A percentile compares a stretch with the other conserved stretches of the same genome.
phyloP scores from a whole-genome alignment of 768 basidiomycete species.

The Collybia sordida region DNA sequence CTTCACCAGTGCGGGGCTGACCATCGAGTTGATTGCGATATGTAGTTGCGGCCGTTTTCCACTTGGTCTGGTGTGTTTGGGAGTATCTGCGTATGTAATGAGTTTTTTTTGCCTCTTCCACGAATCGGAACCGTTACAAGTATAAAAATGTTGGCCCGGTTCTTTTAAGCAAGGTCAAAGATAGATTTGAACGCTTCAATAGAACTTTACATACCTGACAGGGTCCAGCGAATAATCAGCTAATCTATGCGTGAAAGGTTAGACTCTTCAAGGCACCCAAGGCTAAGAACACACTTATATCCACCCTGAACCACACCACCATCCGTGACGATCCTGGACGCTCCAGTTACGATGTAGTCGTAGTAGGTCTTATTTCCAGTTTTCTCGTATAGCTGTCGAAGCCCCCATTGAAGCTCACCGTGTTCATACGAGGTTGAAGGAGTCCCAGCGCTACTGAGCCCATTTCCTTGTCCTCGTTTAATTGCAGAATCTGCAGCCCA shows the following conservation, averaged over 20 bases:
- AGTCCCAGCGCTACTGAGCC: slow-evolving; percentile 28
- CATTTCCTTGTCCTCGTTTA: slow-evolving; percentile 42
- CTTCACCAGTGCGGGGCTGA: slow-evolving; percentile 32
- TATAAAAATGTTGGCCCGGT: slow-evolving; percentile 40
- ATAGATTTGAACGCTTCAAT: too few relatives aligned
- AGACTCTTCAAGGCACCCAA: neutral
- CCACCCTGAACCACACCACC: slow-evolving; percentile 38
- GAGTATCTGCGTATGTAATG: slow-evolving; percentile 24
- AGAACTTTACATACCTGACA: slow-evolving; percentile 22
- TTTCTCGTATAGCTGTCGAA: slow-evolving; percentile 37
- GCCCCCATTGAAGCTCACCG: slow-evolving; percentile 39
- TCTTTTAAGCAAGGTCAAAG: slow-evolving; percentile 11
- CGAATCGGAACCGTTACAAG: slow-evolving; percentile 22
- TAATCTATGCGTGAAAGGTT: slow-evolving; percentile 17
- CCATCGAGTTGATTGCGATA: slow-evolving; percentile 27
- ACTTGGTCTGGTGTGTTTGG: slow-evolving; percentile 35
- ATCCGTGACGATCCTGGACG: slow-evolving; percentile 34
- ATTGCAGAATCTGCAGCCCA: slow-evolving; percentile 50
- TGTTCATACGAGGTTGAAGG: slow-evolving; percentile 40
- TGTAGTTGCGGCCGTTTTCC: slow-evolving; percentile 37
- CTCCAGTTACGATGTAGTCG: slow-evolving; percentile 37
- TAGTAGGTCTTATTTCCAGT: slow-evolving; percentile 42
- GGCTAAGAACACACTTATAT: slow-evolving; percentile 29
- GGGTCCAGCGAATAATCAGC: slow-evolving; percentile 34
- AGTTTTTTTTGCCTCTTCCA: neutral